These are phyloP conservation scores for Plectranthus barbatus DNA, from an alignment of 257 asterid species.

Conservation along the genomic window DNA sequence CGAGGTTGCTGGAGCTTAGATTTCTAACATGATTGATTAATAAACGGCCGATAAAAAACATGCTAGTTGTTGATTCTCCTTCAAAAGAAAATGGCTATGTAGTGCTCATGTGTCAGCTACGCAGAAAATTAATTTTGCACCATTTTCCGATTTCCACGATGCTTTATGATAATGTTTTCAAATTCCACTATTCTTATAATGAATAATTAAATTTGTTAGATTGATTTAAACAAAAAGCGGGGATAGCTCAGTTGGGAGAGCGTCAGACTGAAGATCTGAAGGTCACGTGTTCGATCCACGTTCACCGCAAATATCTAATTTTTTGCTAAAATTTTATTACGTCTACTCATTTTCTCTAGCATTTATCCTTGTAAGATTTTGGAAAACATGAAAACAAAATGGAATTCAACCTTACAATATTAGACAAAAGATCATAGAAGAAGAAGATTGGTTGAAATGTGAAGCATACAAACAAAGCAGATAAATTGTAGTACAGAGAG, in stretches of 20 bases:
- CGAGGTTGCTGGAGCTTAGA: not conserved
- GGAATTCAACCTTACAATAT: not conserved
- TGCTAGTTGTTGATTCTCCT: not conserved
- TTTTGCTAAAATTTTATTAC: no score
- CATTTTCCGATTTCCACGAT: not conserved
- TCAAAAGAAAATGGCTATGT: constrained; percentile 11
- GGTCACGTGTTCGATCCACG: constrained; percentile 99
- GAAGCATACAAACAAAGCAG: not conserved
- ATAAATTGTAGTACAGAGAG: not conserved
- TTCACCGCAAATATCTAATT: constrained; percentile 94
- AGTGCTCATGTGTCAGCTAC: constrained; percentile 7
- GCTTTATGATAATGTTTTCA: no score
- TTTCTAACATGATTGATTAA: constrained; percentile 7
- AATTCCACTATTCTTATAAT: no score
- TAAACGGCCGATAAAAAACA: constrained; percentile 14
- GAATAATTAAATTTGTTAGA: no score
- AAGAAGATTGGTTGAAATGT: not conserved
- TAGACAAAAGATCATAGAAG: not conserved
- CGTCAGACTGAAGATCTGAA: constrained; percentile 97
- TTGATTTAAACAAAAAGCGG: constrained; percentile 28
- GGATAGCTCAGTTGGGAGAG: constrained; percentile 98
- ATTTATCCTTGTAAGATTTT: no score
- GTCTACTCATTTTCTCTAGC: no score
- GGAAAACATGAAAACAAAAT: no score
- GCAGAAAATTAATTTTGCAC: not conserved